Percentiles rank a stretch among this genome's conserved stretches.
phyloP scores from a whole-genome alignment of 192 early-diverging fungal species.

The Diversispora epigaea region DNA sequence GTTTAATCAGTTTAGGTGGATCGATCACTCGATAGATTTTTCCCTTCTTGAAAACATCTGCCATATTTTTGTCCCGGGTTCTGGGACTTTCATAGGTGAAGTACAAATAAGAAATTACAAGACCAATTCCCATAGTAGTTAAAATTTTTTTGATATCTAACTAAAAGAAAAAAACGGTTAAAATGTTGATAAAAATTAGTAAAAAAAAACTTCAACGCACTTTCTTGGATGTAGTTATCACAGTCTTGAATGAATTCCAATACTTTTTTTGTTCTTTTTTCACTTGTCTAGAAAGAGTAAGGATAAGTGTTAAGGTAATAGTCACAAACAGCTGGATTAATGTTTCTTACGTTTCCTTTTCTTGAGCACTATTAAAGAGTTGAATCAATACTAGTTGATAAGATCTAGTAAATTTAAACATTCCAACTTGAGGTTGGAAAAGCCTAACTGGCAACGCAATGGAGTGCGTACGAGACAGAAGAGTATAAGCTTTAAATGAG shows the following conservation, averaged over 20 bases:
- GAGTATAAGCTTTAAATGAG: not conserved
- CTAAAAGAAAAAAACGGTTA: slow-evolving; percentile 14
- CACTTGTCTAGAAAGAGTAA: slow-evolving; percentile 10
- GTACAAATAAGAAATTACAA: slow-evolving; percentile 17
- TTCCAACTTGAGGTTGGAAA: not conserved
- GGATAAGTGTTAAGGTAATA: slow-evolving; percentile 8
- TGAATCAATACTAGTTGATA: slow-evolving; percentile 18
- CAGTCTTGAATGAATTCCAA: slow-evolving; percentile 24
- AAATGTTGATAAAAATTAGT: slow-evolving; percentile 12
- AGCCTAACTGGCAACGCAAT: slow-evolving; percentile 10
- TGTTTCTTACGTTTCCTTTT: slow-evolving; percentile 28
- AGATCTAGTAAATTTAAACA: slow-evolving; percentile 25
- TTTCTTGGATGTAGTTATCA: slow-evolving; percentile 21
- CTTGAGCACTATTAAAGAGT: slow-evolving; percentile 25
- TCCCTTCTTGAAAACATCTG: not conserved
- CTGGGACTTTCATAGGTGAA: slow-evolving; percentile 12
- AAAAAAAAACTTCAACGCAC: not conserved
- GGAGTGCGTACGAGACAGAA: slow-evolving; percentile 6
- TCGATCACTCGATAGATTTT: not conserved
- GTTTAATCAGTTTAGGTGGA: slow-evolving; percentile 5
- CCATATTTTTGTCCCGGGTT: not conserved
- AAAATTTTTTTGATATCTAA: not conserved
- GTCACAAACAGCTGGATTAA: slow-evolving; percentile 22
- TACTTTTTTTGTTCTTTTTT: slow-evolving; percentile 24
- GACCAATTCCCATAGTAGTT: slow-evolving; percentile 5